Base-by-base conservation (phyloP, 2,329 filamentous ascomycete species). In the Colletotrichum cuscutae region DNA sequence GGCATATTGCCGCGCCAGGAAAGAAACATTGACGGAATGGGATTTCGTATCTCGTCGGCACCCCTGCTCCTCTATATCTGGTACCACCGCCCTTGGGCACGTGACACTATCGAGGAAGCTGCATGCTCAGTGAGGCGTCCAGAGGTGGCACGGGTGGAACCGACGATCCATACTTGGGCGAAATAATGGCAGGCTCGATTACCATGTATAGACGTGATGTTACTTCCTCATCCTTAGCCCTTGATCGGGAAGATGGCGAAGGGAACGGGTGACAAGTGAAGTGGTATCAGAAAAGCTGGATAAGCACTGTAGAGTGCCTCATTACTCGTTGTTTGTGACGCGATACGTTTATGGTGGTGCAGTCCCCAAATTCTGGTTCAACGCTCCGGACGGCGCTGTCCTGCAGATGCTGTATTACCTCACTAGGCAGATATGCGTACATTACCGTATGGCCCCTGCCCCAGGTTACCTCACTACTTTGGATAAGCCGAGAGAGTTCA, bases 311-410 rank as follows among this genome's bases (percentile, higher is more conserved):
- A 19, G 24, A 30, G 46, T 64, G 19, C 28, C 35, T 15, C 13
- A 42, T 11, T n/a, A 54, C n/a, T 24, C 6, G 4, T 54, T 11
- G 22, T 24, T 54, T 28, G 22, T 54, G 22, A 12, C 22, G 52
- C 52, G 26, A 28, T 15, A 19, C 15, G 13, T 62, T 13, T 11
- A 5, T 52, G 46, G 42, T 32, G 42, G 30, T 28, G 54, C n/a
- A 24, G 67, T 69, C 53, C 67, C 60, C 67, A 59, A 42, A 53
- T 42, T 69, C 12, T 66, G 68, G 62, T 66, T 66, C 68, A 71
- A 71, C 54, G 56, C 68, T 66, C 62, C 19, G 24, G 26, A 54
- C 24, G 35, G 22, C 15, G 22, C 13, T 32, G 13, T 19, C 32
- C 32, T 35, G 32, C 52, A 26, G 26, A 24, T 24, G 56, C 30